Evolutionary conservation across 2,329 filamentous ascomycete genomes (phyloP).

Genomic region (Beauveria varroae): DNA sequence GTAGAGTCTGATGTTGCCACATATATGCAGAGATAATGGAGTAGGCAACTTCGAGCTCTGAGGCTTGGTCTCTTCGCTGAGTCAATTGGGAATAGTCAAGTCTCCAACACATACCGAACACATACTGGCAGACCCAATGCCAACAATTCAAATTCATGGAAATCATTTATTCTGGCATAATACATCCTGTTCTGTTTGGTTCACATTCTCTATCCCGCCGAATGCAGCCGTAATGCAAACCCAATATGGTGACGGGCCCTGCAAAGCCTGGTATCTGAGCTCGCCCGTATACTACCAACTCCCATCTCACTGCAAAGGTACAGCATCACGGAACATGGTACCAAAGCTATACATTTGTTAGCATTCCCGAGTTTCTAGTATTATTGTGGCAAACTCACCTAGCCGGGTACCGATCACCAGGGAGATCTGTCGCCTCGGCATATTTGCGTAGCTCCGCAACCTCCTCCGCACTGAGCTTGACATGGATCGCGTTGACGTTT

Average conservation of each 20-base stretch:
- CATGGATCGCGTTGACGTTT: constrained; percentile 29
- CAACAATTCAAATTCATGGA: not conserved
- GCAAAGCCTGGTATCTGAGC: no score
- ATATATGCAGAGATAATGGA: no score
- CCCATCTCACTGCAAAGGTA: not conserved
- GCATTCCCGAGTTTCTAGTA: not conserved
- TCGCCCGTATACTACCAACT: no score
- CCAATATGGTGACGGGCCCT: no score
- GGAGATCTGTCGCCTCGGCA: constrained; percentile 20
- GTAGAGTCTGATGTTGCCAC: no score
- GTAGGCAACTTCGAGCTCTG: no score
- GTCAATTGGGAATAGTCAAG: not conserved
- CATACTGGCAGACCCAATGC: no score
- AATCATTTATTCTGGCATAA: not conserved
- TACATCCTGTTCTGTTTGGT: no score
- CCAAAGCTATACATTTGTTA: not conserved
- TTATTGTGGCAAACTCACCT: not conserved
- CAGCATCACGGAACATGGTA: not conserved
- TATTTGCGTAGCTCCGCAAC: constrained; percentile 24
- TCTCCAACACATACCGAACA: no score
- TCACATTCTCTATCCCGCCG: no score
- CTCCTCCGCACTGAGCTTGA: constrained; percentile 28
- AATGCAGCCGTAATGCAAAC: no score
- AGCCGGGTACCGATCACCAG: constrained; percentile 19
- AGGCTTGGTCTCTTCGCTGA: no score